Conservation (phyloP, 2,329 filamentous ascomycete genomes). For the Xylogone sp. region DNA sequence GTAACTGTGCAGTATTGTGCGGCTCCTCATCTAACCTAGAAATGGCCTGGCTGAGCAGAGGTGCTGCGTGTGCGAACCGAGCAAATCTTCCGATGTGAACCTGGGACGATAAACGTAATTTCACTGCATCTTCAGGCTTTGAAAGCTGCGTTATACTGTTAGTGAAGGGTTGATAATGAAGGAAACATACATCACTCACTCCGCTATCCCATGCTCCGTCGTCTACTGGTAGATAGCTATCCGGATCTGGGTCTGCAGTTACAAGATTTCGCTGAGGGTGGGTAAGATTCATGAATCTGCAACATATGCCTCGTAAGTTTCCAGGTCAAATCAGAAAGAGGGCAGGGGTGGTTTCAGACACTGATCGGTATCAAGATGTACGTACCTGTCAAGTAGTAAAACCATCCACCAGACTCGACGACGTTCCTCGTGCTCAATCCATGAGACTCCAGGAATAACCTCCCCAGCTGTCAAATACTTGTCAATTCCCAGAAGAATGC, state of each 20-base stretch:
- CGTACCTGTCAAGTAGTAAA: background rate
- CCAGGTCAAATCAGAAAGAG: background rate
- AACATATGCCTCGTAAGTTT: background rate
- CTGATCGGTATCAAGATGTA: background rate
- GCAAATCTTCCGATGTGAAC: slow-evolving; percentile 9
- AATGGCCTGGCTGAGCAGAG: slow-evolving; percentile 3
- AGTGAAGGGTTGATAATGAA: background rate
- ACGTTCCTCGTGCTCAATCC: background rate
- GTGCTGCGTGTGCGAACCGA: slow-evolving; percentile 7
- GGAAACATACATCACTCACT: background rate
- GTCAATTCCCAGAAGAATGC: slow-evolving; percentile 8
- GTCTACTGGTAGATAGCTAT: slow-evolving; percentile 2
- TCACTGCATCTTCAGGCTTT: background rate
- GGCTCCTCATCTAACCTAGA: background rate
- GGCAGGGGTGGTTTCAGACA: background rate
- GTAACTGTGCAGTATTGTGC: slow-evolving; percentile 5
- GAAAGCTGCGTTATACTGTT: background rate
- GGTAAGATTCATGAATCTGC: slow-evolving; percentile 6
- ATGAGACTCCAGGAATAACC: background rate
- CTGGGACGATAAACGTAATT: slow-evolving; percentile 1
- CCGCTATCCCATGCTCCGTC: slow-evolving; percentile 5
- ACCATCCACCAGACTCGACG: slow-evolving; percentile 1
- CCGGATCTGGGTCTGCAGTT: slow-evolving; percentile 2
- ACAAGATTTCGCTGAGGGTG: slow-evolving; percentile 3
- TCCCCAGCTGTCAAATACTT: background rate